phyloP scores from a whole-genome alignment of 2,329 filamentous ascomycete species.

The Cercospora sp. region DNA sequence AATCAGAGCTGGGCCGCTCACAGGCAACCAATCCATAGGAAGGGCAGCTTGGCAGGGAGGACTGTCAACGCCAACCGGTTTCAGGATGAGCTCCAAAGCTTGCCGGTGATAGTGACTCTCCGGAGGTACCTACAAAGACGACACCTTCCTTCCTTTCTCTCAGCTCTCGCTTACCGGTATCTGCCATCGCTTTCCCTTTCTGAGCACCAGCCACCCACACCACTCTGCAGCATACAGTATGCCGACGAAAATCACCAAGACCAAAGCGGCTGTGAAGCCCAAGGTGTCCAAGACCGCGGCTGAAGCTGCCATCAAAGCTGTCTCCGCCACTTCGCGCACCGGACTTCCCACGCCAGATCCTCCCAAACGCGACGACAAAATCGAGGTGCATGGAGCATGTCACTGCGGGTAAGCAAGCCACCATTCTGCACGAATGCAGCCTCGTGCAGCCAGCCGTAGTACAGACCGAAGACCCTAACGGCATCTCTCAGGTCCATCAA shows the following conservation, averaged over 20 bases:
- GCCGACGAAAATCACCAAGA: not conserved
- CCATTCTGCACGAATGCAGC: not conserved
- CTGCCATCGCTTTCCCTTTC: not conserved
- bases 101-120: not conserved
- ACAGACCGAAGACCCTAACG: not conserved
- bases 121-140: not conserved
- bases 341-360: not conserved
- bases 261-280: not conserved
- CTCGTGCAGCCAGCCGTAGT: not conserved
- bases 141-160: not conserved
- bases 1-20: not conserved
- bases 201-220: not conserved
- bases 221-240: not conserved
- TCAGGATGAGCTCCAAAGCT: not conserved
- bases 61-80: not conserved
- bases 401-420: slow-evolving; percentile 10
- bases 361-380: slow-evolving; percentile 2
- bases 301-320: not conserved
- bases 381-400: slow-evolving; percentile 8
- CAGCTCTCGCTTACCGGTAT: not conserved
- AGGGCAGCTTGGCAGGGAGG: not conserved
- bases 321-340: not conserved
- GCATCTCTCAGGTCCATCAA: not conserved
- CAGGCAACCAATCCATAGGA: not conserved
- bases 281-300: not conserved